A percentile compares a stretch with the other conserved stretches of the same genome.
Conservation (phyloP, 192 early-diverging fungal genomes). For the Coemansia sp. region DNA sequence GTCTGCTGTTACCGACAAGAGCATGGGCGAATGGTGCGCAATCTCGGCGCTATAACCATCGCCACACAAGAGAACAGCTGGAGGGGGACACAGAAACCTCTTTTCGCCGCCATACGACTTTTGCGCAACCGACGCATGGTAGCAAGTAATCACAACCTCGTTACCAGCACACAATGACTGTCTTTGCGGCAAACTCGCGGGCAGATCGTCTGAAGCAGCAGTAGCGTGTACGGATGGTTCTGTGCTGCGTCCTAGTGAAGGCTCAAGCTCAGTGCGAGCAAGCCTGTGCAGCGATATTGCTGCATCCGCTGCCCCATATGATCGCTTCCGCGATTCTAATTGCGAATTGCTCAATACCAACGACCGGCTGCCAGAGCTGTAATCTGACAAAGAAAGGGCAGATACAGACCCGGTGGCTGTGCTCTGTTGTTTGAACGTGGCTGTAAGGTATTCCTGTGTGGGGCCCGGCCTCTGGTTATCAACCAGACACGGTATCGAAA, state of each 20-base stretch:
- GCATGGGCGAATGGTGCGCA: slow-evolving; percentile 58
- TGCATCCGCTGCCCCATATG: slow-evolving; percentile 15
- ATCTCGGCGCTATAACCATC: slow-evolving; percentile 39
- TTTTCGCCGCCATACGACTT: slow-evolving; percentile 95
- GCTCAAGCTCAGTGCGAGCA: slow-evolving; percentile 20
- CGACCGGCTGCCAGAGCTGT: not conserved
- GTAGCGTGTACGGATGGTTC: slow-evolving; percentile 1
- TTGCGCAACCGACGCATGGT: slow-evolving; percentile 82
- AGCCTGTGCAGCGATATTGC: slow-evolving; percentile 29
- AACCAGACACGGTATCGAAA: slow-evolving; percentile 35
- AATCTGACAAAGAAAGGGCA: not conserved
- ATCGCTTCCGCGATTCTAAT: slow-evolving; percentile 18
- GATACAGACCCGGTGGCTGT: not conserved
- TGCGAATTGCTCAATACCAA: not conserved
- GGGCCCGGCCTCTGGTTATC: slow-evolving; percentile 7
- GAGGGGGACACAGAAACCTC: slow-evolving; percentile 77
- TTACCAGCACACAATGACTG: slow-evolving; percentile 28
- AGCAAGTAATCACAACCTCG: slow-evolving; percentile 75
- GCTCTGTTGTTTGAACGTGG: not conserved
- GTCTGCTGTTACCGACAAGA: slow-evolving; percentile 65
- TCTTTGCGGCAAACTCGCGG: slow-evolving; percentile 5
- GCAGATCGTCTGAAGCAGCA: not conserved
- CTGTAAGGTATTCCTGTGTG: not conserved
- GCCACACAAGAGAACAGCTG: slow-evolving; percentile 64
- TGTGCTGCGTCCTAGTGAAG: not conserved